These are phyloP conservation scores for Xylaria sp. DNA, from an alignment of 2,329 filamentous ascomycete species.

Conservation along the genomic window DNA sequence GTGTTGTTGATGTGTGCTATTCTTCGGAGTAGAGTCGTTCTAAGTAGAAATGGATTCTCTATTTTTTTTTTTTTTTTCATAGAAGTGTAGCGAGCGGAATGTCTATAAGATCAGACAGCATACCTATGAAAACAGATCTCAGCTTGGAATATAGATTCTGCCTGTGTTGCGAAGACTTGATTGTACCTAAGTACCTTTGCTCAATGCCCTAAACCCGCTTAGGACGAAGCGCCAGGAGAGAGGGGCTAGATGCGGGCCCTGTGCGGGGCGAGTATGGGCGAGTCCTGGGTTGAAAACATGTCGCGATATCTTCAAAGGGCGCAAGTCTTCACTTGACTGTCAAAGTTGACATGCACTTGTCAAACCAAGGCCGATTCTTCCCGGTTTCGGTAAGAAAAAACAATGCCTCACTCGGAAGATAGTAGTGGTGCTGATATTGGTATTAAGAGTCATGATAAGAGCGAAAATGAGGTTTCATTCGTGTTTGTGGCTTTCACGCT, in stretches of 20 bases:
- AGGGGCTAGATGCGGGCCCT: neutral
- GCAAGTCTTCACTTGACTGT: neutral
- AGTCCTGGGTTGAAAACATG: neutral
- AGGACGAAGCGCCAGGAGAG: neutral
- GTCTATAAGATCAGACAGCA: neutral
- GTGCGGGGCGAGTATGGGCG: neutral
- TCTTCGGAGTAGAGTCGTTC: neutral
- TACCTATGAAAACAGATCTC: neutral
- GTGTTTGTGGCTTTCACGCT: no score
- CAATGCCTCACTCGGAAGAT: no score
- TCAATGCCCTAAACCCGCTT: no score
- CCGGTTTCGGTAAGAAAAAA: neutral
- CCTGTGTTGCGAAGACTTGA: neutral
- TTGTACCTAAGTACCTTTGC: no score
- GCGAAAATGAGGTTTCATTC: no score
- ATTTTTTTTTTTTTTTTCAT: neutral
- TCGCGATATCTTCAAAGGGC: neutral
- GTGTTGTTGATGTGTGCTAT: neutral
- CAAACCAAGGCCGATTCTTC: neutral
- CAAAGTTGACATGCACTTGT: conserved; percentile 7
- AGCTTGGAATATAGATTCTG: neutral
- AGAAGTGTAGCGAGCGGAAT: neutral
- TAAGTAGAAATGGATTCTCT: neutral
- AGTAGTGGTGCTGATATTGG: no score
- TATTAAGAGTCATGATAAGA: no score